Evolutionary conservation across 1,284 basidiomycete species (phyloP).

Genomic region (Lentinus polychrous): DNA sequence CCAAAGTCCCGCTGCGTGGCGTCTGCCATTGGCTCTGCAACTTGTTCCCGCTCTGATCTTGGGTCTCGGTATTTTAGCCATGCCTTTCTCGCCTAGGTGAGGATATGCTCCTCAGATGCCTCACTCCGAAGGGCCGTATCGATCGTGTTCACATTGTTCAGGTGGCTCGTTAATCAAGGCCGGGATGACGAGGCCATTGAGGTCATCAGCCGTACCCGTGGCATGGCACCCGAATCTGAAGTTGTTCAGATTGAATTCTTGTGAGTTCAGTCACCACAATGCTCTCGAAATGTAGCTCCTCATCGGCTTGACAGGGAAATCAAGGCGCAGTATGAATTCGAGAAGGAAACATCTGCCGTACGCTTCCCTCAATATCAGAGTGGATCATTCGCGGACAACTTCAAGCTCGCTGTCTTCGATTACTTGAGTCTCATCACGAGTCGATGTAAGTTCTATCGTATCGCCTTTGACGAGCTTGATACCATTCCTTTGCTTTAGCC

Average conservation of each 20-base stretch:
- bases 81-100: conserved; percentile 65
- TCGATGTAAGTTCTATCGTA: conserved; percentile 32
- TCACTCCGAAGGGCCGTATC: not conserved
- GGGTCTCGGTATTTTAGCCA: conserved; percentile 56
- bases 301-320: conserved; percentile 47
- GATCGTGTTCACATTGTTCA: conserved; percentile 20
- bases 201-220: conserved; percentile 58
- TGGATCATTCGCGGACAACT: conserved; percentile 45
- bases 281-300: not conserved
- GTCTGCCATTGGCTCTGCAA: conserved; percentile 71
- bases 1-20: conserved; percentile 68
- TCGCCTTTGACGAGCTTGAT: not conserved
- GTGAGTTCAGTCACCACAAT: conserved; percentile 27
- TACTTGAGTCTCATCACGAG: conserved; percentile 51
- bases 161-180: conserved; percentile 69
- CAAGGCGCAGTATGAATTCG: conserved; percentile 71
- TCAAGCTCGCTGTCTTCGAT: conserved; percentile 53
- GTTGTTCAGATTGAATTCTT: conserved; percentile 75
- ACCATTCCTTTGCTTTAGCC: conserved; percentile 25
- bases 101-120: conserved; percentile 5
- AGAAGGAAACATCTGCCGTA: conserved; percentile 50
- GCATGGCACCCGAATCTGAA: conserved; percentile 49
- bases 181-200: conserved; percentile 68
- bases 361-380: conserved; percentile 64
- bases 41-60: conserved; percentile 67